Percentiles rank a stretch among this genome's conserved stretches.
Evolutionary conservation across 2,329 filamentous ascomycete genomes (phyloP).

Genomic region (Endocalyx cinctus): DNA sequence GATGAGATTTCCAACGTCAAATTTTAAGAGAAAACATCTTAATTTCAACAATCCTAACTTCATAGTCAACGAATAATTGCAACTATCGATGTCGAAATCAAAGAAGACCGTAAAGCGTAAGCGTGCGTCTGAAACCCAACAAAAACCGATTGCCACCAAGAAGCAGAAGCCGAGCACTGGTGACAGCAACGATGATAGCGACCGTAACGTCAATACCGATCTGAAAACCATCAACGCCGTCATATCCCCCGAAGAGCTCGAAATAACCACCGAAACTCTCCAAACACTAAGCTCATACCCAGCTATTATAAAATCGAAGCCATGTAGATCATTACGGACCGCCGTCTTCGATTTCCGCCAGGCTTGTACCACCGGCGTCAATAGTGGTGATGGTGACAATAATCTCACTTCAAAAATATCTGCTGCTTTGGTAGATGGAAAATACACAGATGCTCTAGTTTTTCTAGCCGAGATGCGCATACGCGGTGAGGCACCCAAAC

Average conservation of each 20-base stretch:
- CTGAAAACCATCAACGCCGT: slow-evolving; percentile 49
- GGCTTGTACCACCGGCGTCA: slow-evolving; percentile 62
- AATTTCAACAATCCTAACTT: too few species aligned
- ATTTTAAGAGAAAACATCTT: too few species aligned
- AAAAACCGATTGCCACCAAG: slow-evolving; percentile 30
- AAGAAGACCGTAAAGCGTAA: slow-evolving; percentile 42
- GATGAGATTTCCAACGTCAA: too few species aligned
- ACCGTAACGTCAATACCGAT: slow-evolving; percentile 25
- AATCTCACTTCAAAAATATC: slow-evolving; percentile 65
- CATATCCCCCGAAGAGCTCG: slow-evolving; percentile 61
- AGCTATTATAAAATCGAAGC: slow-evolving; percentile 61
- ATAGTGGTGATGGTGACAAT: slow-evolving; percentile 51
- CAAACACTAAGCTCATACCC: slow-evolving; percentile 54
- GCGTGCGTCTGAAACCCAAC: slow-evolving; percentile 29
- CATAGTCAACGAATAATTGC: too few species aligned
- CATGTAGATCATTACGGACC: slow-evolving; percentile 60
- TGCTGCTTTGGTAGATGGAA: slow-evolving; percentile 59
- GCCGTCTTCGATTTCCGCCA: slow-evolving; percentile 67
- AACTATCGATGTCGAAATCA: slow-evolving; percentile 40
- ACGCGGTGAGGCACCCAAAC: slow-evolving; percentile 58
- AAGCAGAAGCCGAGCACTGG: slow-evolving; percentile 5
- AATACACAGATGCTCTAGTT: slow-evolving; percentile 61
- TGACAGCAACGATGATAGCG: not conserved
- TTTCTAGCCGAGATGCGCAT: slow-evolving; percentile 67
- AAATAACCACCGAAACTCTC: slow-evolving; percentile 63